Conservation (phyloP, 805 yeast genomes). For the Saturnispora dispora region DNA sequence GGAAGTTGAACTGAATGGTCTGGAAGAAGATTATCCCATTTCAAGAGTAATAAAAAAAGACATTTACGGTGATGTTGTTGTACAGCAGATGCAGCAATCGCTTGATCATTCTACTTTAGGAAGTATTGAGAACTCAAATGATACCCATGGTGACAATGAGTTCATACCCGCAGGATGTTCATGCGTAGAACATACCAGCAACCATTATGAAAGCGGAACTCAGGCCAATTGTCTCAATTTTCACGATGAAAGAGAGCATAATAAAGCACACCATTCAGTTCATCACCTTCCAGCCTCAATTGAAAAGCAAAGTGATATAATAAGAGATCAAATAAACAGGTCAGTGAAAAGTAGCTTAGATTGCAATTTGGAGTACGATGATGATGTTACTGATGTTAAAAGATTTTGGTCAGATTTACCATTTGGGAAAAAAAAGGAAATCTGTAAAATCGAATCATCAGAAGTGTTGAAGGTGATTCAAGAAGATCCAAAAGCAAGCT, state of each 20-base stretch:
- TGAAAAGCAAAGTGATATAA: conserved; percentile 17
- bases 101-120: not conserved
- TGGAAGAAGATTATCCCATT: conserved; percentile 58
- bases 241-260: conserved; percentile 11
- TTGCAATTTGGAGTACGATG: conserved; percentile 32
- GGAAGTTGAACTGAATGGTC: conserved; percentile 43
- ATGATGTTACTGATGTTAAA: conserved; percentile 43
- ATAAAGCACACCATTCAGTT: conserved; percentile 4
- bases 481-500: conserved; percentile 46
- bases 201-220: conserved; percentile 1
- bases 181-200: not conserved
- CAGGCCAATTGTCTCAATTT: conserved; percentile 11
- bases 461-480: conserved; percentile 58
- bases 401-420: conserved; percentile 60
- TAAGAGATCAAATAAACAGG: conserved; percentile 14
- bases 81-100: conserved; percentile 38
- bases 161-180: not conserved
- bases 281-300: conserved; percentile 4
- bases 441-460: conserved; percentile 59
- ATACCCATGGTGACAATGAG: not conserved
- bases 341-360: conserved; percentile 19
- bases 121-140: not conserved
- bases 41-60: conserved; percentile 64
- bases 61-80: conserved; percentile 65
- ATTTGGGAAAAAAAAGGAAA: conserved; percentile 48